phyloP scores from a whole-genome alignment of 2,329 filamentous ascomycete species.

The Aspergillus proliferans region DNA sequence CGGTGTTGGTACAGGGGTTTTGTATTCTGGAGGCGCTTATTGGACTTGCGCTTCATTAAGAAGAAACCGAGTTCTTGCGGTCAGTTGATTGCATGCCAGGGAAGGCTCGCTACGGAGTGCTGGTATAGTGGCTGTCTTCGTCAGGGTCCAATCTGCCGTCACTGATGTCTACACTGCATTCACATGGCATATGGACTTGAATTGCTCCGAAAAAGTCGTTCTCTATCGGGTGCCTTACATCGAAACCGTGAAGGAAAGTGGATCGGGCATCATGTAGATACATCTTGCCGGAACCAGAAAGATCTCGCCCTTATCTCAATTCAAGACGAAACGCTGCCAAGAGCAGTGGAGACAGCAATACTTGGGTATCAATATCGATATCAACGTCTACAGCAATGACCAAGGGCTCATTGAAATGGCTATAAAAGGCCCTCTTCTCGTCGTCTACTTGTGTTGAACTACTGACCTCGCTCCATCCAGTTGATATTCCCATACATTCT shows the following conservation, averaged over 20 bases:
- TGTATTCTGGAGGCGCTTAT: neutral
- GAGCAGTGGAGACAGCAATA: neutral
- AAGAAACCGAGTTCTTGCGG: neutral
- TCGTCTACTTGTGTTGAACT: neutral
- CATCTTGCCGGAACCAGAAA: neutral
- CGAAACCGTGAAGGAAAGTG: neutral
- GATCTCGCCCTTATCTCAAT: neutral
- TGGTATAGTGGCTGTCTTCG: too few species aligned
- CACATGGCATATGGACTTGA: neutral
- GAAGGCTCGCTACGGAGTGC: too few species aligned
- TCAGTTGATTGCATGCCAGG: neutral
- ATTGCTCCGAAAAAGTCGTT: neutral
- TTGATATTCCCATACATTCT: conserved; percentile 1
- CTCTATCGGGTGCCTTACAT: neutral
- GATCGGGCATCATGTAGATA: neutral
- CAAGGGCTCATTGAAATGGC: neutral
- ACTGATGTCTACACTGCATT: neutral
- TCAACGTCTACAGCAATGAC: neutral
- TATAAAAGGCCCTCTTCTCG: neutral
- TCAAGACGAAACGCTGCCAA: conserved; percentile 1
- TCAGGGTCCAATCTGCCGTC: too few species aligned
- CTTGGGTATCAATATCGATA: neutral
- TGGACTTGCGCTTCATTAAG: neutral
- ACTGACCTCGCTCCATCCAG: neutral
- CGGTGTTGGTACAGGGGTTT: neutral